A percentile compares a stretch with the other conserved stretches of the same genome.
phyloP scores from a whole-genome alignment of 139 green algal species.

The Tetradesmus lagerheimii region DNA sequence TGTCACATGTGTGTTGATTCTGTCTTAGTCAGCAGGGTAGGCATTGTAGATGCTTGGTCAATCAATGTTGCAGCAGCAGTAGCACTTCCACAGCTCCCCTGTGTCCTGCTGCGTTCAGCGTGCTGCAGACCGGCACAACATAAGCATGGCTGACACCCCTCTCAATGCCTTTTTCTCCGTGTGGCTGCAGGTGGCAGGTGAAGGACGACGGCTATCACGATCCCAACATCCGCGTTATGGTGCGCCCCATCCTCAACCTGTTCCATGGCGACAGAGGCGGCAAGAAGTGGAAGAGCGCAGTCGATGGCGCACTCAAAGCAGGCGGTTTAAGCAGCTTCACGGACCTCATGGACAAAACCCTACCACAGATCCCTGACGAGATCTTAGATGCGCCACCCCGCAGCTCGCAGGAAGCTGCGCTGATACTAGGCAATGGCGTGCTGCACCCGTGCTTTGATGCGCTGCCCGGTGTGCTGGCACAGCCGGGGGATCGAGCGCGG shows the following conservation, averaged over 20 bases:
- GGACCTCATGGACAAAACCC: conserved; percentile 56
- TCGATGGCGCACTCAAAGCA: conserved; percentile 55
- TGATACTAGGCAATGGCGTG: neutral
- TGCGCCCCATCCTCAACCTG: conserved; percentile 88
- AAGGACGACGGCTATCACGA: conserved; percentile 63
- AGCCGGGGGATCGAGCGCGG: conserved; percentile 9
- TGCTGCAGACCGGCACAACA: neutral
- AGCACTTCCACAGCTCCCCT: too few species aligned
- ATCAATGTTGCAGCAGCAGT: neutral
- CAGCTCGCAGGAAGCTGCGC: neutral
- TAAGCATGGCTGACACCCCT: neutral
- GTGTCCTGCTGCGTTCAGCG: neutral
- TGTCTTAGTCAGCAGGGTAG: too few species aligned
- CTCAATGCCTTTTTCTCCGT: neutral
- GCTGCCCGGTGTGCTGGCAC: conserved; percentile 14
- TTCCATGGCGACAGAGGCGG: conserved; percentile 80
- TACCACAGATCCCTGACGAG: conserved; percentile 58
- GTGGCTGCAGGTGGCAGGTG: conserved; percentile 52
- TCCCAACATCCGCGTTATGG: conserved; percentile 75
- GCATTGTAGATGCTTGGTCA: neutral
- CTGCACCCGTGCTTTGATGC: neutral
- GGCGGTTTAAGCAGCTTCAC: conserved; percentile 36
- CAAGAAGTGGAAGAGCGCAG: conserved; percentile 70
- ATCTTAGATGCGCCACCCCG: conserved; percentile 66
- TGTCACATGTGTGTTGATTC: too few species aligned